phyloP scores from a whole-genome alignment of 2,329 filamentous ascomycete species.

The Botrytis cinerea region DNA sequence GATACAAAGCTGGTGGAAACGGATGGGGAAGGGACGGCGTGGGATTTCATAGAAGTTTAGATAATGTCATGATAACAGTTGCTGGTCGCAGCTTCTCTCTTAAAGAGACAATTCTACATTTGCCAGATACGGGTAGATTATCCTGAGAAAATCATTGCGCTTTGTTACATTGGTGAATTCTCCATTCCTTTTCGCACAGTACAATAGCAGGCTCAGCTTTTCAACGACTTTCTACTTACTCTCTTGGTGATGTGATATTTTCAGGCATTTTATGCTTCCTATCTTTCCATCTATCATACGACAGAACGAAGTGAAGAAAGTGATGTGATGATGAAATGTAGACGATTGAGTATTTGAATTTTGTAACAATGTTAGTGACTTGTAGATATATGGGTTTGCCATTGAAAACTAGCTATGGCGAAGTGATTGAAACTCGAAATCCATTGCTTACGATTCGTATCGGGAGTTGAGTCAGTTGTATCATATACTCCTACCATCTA shows the following conservation, averaged over 20 bases:
- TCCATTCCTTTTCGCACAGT: neutral
- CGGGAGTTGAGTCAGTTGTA: neutral
- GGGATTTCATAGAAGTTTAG: slow-evolving; percentile 20
- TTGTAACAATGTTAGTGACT: neutral
- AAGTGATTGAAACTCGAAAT: neutral
- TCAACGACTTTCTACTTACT: neutral
- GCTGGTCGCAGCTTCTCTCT: too few species aligned
- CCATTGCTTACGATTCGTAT: neutral
- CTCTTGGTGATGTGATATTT: neutral
- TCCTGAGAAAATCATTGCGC: neutral
- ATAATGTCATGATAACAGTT: neutral
- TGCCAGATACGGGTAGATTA: neutral
- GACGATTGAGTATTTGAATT: neutral
- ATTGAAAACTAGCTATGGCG: neutral
- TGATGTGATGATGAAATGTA: neutral
- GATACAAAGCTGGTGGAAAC: slow-evolving; percentile 12
- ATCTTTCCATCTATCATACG: neutral
- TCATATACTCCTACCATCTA: neutral
- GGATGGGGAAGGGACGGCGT: slow-evolving; percentile 15
- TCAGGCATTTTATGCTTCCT: neutral
- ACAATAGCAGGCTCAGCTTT: neutral
- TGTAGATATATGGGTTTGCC: neutral
- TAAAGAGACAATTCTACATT: neutral
- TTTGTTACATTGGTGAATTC: neutral
- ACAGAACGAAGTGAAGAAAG: neutral